Conservation (phyloP, 148 eudicot genomes). For the Linanthus parryae region DNA sequence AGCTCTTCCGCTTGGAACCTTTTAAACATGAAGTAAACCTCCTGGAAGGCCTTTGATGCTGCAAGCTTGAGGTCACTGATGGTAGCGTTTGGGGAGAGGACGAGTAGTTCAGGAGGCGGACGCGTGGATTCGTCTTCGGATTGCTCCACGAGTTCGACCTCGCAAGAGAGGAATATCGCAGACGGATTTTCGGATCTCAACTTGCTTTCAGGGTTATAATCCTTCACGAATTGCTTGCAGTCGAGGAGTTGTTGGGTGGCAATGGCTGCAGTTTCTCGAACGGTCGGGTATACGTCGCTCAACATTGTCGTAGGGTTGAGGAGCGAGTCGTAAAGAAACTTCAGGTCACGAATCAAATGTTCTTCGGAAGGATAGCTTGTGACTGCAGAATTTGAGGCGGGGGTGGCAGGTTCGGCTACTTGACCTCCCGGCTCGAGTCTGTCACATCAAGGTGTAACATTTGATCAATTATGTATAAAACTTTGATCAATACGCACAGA, state of each 20-base stretch:
- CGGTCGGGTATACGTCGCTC: constrained; percentile 26
- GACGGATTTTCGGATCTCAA: constrained; percentile 18
- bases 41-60: constrained; percentile 72
- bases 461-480: no score
- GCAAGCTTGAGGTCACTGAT: constrained; percentile 63
- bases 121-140: constrained; percentile 38
- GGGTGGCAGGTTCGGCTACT: no score
- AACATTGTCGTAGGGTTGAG: constrained; percentile 65
- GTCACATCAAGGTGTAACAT: no score
- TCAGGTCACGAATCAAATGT: constrained; percentile 57
- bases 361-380: constrained; percentile 44
- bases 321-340: constrained; percentile 50
- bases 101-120: constrained; percentile 67
- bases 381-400: no score
- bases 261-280: constrained; percentile 26
- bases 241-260: constrained; percentile 72
- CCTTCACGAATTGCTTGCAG: constrained; percentile 93
- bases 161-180: constrained; percentile 43
- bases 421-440: constrained; percentile 67
- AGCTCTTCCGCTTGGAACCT: constrained; percentile 74
- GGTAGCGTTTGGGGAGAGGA: constrained; percentile 54
- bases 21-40: constrained; percentile 66
- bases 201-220: constrained; percentile 43
- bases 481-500: no score
- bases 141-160: constrained; percentile 45